Conservation (phyloP, 441 rosid genomes). For the Bocquillonia castaneifolia region DNA sequence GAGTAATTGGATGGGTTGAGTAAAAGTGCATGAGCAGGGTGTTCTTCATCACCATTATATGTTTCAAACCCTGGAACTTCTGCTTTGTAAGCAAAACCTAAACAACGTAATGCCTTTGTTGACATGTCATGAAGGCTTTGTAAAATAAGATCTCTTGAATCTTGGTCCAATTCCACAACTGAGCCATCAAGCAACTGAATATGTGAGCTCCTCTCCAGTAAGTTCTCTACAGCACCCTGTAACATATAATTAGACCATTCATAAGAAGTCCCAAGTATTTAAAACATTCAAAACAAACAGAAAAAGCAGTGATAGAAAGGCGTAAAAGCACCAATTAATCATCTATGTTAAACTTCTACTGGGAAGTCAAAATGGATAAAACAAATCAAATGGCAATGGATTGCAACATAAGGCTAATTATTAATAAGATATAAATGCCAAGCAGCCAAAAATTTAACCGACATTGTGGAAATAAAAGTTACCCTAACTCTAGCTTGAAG, state of each 20-base stretch:
- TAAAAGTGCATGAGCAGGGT: conserved; percentile 77
- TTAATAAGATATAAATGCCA: no score
- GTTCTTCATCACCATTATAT: conserved; percentile 87
- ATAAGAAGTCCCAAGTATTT: not conserved
- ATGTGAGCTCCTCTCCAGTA: conserved; percentile 72
- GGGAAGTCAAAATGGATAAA: not conserved
- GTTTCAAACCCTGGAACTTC: conserved; percentile 58
- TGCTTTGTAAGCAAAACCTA: conserved; percentile 77
- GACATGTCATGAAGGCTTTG: conserved; percentile 70
- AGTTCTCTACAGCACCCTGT: conserved; percentile 92
- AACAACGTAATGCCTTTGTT: conserved; percentile 60
- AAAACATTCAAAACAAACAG: not conserved
- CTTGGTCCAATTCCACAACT: conserved; percentile 50
- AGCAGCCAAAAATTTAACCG: no score
- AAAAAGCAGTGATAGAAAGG: not conserved
- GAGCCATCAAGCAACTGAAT: conserved; percentile 80
- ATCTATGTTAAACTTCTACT: conserved; percentile 7
- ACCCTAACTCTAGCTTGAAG: no score
- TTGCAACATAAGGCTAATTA: no score
- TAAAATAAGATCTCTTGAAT: conserved; percentile 51
- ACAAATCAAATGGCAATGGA: not conserved
- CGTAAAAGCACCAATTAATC: not conserved
- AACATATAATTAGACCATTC: conserved; percentile 18
- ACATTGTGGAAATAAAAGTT: no score
- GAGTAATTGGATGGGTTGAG: conserved; percentile 73